These are phyloP conservation scores for Zygosaccharomyces sapae DNA, from an alignment of 1,139 yeast species.

Conservation along the genomic window DNA sequence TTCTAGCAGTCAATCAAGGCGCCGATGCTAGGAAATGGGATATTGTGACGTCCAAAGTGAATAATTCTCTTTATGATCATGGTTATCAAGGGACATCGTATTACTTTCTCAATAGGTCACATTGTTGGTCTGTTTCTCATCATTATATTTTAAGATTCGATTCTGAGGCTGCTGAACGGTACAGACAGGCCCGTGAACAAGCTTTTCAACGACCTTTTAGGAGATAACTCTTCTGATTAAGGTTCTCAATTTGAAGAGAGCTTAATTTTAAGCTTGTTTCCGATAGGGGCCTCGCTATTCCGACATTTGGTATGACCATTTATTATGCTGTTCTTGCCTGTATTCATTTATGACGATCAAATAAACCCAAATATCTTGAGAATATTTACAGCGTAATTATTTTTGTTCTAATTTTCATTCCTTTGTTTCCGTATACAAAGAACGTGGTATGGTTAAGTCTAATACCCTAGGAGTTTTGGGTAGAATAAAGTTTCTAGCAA, in stretches of 20 bases:
- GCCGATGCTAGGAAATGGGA: not conserved
- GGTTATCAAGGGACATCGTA: not conserved
- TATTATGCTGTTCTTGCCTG: not conserved
- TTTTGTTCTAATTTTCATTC: not conserved
- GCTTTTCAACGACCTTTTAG: not conserved
- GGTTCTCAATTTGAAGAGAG: not conserved
- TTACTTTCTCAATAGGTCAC: not conserved
- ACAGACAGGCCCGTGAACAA: not conserved
- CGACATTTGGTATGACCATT: not conserved
- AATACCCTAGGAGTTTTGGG: not conserved
- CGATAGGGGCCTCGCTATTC: not conserved
- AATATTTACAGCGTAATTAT: not conserved
- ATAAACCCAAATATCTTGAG: not conserved
- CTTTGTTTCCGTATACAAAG: not conserved
- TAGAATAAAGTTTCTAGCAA: slow-evolving; percentile 1
- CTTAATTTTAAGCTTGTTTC: not conserved
- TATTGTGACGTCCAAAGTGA: not conserved
- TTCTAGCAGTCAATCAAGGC: not conserved
- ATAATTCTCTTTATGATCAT: not conserved
- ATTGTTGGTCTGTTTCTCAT: not conserved
- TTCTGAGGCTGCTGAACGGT: not conserved
- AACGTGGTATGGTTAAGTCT: not conserved
- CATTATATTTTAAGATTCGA: not conserved
- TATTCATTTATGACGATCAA: not conserved
- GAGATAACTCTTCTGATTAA: too few species aligned